Percentiles rank a stretch among this genome's conserved stretches.
phyloP scores from a whole-genome alignment of 306 rosid species.

The Vicia faba region DNA sequence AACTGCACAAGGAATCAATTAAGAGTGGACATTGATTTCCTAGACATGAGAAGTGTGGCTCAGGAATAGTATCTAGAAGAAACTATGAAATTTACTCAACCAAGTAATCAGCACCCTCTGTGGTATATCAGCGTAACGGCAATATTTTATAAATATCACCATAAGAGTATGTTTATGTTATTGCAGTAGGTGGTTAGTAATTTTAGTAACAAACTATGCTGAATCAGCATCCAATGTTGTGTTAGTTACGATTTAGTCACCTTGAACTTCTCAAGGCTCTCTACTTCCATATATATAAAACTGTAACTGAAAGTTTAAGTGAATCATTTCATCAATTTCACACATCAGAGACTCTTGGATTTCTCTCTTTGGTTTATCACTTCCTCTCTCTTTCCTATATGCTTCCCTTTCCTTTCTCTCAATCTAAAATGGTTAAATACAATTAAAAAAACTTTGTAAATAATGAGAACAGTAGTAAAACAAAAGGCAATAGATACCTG shows the following conservation, averaged over 20 bases:
- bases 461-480: slow-evolving; percentile 26
- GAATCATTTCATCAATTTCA: slow-evolving; percentile 15
- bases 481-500: slow-evolving; percentile 56
- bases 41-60: slow-evolving; percentile 26
- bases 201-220: slow-evolving; percentile 2
- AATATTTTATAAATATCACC: neutral
- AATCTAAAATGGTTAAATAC: slow-evolving; percentile 1
- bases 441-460: neutral
- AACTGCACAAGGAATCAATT: slow-evolving; percentile 31
- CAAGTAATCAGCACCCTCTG: slow-evolving; percentile 14
- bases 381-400: neutral
- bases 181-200: neutral
- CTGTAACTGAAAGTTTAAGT: neutral
- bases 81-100: slow-evolving; percentile 12
- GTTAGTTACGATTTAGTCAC: slow-evolving; percentile 2
- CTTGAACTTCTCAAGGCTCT: slow-evolving; percentile 15
- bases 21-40: slow-evolving; percentile 16
- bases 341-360: neutral
- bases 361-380: slow-evolving; percentile 9
- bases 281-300: neutral
- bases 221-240: neutral
- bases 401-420: slow-evolving; percentile 1
- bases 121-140: neutral
- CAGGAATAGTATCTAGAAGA: slow-evolving; percentile 24
- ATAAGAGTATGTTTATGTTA: neutral